Evolutionary conservation across 352 stramenopile species (phyloP), one percentile per base, ranked within the genome.

Genomic region (Globisporangium camurandrum): DNA sequence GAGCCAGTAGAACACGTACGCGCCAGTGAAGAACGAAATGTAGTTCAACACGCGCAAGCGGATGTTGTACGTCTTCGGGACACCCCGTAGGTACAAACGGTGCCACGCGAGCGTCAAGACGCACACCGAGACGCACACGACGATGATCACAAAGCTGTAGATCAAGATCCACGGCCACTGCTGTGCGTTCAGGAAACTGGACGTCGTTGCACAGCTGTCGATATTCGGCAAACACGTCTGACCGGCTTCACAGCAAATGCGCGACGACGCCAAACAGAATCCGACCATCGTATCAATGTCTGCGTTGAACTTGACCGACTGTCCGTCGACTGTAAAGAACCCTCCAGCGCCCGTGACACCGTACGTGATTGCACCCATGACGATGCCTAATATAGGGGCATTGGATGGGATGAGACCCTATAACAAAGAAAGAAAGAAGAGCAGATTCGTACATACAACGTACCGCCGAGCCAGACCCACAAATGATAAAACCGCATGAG

Each of bases 11-110:
- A 94, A 94, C 12, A 94, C 83, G 50, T 91, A 89, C 23, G 83
- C 83, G 26, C 83, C 83, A 0, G 75, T 91, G 50, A 94, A 94
- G 51, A 94, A 88, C 19, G 83, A 89, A 49, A 91, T 82, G 66
- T 89, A 94, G 65, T 94, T 92, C 47, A 94, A 73, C 48, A 94
- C 83, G 55, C 80, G 80, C 52, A 94, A 79, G 39, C 83, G 80
- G 37, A 94, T 91, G 54, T 92, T 92, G 66, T 92, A 92, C 26
- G 83, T 94, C 67, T 94, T 92, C 2, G 83, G 80, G 16, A 94
- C 80, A 36, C 83, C 83, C 26, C 80, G 78, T 6, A 88, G 53
- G 55, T 94, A 92, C 40, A 94, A 59, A 31, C 83, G 78, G 31
- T 88, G 78, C 83, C 83, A 94, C 16, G 83, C 83, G 50, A 94